Evolutionary conservation across 345 rosid genomes (phyloP), one percentile per base, ranked within the genome.

Genomic region (Sonneratia alba): DNA sequence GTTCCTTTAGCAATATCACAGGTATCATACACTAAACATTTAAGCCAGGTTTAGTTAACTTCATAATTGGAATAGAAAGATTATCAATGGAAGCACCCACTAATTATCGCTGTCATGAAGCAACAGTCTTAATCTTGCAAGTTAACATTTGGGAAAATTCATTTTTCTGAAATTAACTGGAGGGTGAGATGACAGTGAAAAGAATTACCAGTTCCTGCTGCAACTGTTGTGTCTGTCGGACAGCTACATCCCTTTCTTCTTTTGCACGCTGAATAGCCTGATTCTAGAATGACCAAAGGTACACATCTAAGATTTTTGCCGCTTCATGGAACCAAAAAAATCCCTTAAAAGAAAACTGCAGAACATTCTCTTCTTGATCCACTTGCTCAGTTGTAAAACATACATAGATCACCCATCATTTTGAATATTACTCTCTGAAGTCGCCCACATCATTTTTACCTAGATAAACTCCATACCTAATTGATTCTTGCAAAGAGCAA

Each of bases 161-260:
- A 32, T 8, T 27, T 27, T 34, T 27, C 13, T 47, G 51, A 62
- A 53, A 53, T 32, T 13, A 34, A 62, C 19, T 24, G 11, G 16
- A 24, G 66, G 22, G 51, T 3, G 43, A 38, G 22, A 19, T 3
- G 3, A 63, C 32, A 57, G 43, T 36, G 70, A 66, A 22, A 21
- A 42, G 1, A 55, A 79, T 78, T 56, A 90, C 99, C 97, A 95
- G 72, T 69, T 95, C 98, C 36, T 84, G 90, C 84, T 86, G 96
- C 84, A 95, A 84, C 66, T 82, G 92, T 70, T 85, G 88, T 68
- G 92, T 85, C 79, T 84, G 90, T 75, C 84, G 86, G 66, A 87
- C 78, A 69, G 93, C 98, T 70, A 83, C 80, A 77, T 95, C 97
- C 77, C 89, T 82, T 83, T 90, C 99, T 21, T 89, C 92, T 85